Evolutionary conservation across 805 yeast genomes (phyloP).

Genomic region (Pichia rugopelliculosa): DNA sequence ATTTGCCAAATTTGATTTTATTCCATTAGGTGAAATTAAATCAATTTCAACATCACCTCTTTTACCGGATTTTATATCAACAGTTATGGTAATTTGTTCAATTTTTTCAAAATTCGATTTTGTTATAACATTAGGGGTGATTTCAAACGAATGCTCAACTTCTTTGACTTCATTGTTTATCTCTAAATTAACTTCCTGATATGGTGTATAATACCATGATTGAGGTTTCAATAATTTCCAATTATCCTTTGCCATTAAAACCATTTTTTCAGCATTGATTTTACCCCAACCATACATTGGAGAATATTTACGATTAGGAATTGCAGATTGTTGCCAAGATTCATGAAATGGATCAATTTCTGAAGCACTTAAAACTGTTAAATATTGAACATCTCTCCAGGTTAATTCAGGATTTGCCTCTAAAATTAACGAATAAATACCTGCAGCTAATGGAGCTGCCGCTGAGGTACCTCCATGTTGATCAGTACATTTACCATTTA

Average conservation of each 20-base stretch:
- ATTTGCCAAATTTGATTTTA: conserved; percentile 65
- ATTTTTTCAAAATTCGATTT: conserved; percentile 57
- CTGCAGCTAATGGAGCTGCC: conserved; percentile 97
- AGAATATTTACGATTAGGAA: conserved; percentile 59
- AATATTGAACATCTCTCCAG: conserved; percentile 93
- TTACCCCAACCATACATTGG: conserved; percentile 91
- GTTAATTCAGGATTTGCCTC: conserved; percentile 81
- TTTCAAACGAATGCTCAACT: conserved; percentile 33
- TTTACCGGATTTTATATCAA: conserved; percentile 53
- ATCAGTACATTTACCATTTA: conserved; percentile 58
- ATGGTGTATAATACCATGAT: conserved; percentile 61
- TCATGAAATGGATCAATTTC: conserved; percentile 63
- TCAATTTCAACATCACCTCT: conserved; percentile 68
- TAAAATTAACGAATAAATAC: conserved; percentile 78
- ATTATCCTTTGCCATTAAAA: conserved; percentile 68
- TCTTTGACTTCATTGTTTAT: conserved; percentile 15
- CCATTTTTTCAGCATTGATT: conserved; percentile 73
- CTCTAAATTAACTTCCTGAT: conserved; percentile 27
- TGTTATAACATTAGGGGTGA: conserved; percentile 43
- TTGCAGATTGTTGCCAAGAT: conserved; percentile 64
- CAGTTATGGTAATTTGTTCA: conserved; percentile 82
- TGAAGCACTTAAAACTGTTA: conserved; percentile 63
- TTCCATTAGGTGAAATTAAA: conserved; percentile 69
- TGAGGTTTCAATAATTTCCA: conserved; percentile 77
- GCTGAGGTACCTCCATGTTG: conserved; percentile 96